phyloP scores from a whole-genome alignment of 2,329 filamentous ascomycete species.

The Macrophomina tecta region DNA sequence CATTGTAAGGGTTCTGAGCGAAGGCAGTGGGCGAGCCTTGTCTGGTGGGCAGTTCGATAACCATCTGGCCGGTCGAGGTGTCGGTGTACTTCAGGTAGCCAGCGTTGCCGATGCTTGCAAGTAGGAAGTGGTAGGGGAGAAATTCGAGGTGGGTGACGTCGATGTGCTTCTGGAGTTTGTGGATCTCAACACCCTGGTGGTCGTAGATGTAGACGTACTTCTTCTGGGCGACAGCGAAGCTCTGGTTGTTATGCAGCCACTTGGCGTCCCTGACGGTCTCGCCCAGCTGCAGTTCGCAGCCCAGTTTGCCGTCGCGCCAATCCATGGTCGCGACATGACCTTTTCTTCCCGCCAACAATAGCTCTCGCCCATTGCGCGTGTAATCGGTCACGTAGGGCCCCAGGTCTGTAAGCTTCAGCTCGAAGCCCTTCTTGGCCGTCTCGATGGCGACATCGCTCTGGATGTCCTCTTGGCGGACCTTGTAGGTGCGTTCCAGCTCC shows the following conservation, averaged over 20 bases:
- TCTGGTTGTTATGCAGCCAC: slow-evolving; percentile 94
- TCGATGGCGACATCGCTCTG: slow-evolving; percentile 74
- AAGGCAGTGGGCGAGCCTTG: slow-evolving; percentile 84
- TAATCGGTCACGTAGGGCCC: slow-evolving; percentile 92
- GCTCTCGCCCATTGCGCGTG: slow-evolving; percentile 82
- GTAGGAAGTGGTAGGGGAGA: slow-evolving; percentile 91
- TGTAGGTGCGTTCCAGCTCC: slow-evolving; percentile 90
- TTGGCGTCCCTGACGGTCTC: slow-evolving; percentile 89
- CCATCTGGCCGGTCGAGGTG: slow-evolving; percentile 87
- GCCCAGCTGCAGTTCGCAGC: slow-evolving; percentile 86
- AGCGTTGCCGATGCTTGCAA: slow-evolving; percentile 72
- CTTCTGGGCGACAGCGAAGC: slow-evolving; percentile 95
- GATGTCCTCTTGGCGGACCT: slow-evolving; percentile 89
- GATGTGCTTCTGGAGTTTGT: slow-evolving; percentile 86
- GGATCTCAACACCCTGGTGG: slow-evolving; percentile 84
- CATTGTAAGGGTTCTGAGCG: slow-evolving; percentile 89
- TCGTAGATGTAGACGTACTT: slow-evolving; percentile 98
- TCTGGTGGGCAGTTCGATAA: slow-evolving; percentile 84
- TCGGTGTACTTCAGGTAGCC: slow-evolving; percentile 94
- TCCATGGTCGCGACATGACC: slow-evolving; percentile 97
- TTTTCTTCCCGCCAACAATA: slow-evolving; percentile 86
- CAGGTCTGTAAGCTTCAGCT: slow-evolving; percentile 75
- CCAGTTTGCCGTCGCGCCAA: slow-evolving; percentile 89
- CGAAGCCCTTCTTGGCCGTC: slow-evolving; percentile 91
- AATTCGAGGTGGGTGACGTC: slow-evolving; percentile 96